Evolutionary conservation across 2,329 filamentous ascomycete genomes (phyloP), one percentile per base, ranked within the genome.

Genomic region (Blumeria hordei): DNA sequence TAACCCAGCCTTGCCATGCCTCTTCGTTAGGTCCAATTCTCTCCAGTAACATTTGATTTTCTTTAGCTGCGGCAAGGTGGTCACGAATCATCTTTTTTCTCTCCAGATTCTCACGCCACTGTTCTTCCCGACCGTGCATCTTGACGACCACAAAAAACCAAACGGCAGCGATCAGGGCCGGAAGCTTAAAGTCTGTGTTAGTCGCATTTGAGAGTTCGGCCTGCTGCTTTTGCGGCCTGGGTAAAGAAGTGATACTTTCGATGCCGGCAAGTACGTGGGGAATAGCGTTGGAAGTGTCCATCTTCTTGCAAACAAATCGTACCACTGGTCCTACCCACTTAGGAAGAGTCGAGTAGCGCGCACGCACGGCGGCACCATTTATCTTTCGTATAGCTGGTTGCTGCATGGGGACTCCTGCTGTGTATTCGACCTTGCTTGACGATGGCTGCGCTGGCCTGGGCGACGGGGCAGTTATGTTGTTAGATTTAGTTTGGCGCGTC

Each of bases 191-290:
- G 50, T 70, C 47, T 49, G 53, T 28, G 39, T 57, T 36, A 37
- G 54, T 39, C 55, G 50, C 21, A 45, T 54, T 7, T 39, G 53
- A 18, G 35, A 32, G 33, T 39, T 47, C 10, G 56, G 47, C 35
- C 43, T 45, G 21, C 34, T 52, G 16, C 41, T 57, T 18, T 32
- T 2, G 7, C 6, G 62, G 60, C 54, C 56, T 54, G 9, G 60
- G 63, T 8, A 67, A 60, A 9, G 66, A 67, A 2, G 74, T 61
- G 1, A 66, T 53, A 32, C 58, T 68, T 70, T 83, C 81, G 54
- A 88, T 73, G 0, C 85, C 87, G 0, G 85, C 81, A 52, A 85
- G 76, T 0, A 93, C 75, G 55, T 87, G 84, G 0, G 83, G 83
- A 0, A 77, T 78, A 3, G 88, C 74, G 3, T 71, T 72, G 6